Conservation (phyloP, 805 yeast species). For the Zygosaccharomyces lentus region DNA sequence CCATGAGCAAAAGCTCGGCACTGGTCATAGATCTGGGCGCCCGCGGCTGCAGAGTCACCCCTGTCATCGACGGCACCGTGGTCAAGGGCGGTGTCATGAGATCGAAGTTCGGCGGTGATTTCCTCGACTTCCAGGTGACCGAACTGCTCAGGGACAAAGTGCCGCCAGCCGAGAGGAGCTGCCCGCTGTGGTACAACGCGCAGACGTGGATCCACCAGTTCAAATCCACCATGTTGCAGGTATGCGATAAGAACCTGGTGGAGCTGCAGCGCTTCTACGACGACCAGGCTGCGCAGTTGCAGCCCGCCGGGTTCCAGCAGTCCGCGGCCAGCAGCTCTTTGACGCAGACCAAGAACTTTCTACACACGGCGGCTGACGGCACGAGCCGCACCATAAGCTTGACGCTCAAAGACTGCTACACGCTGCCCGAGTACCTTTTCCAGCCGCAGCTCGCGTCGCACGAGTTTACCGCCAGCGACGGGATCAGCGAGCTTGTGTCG, state of each 20-base stretch:
- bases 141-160: slow-evolving; percentile 3
- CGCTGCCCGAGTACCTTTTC: slow-evolving; percentile 28
- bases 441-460: slow-evolving; percentile 24
- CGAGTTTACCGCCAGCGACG: slow-evolving; percentile 21
- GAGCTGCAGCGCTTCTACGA: slow-evolving; percentile 25
- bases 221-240: slow-evolving; percentile 31
- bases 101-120: slow-evolving; percentile 81
- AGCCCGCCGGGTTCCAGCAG: slow-evolving; percentile 16
- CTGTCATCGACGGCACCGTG: slow-evolving; percentile 70
- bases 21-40: slow-evolving; percentile 79
- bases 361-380: slow-evolving; percentile 12
- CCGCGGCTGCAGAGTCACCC: slow-evolving; percentile 64
- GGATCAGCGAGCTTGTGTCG: slow-evolving; percentile 28
- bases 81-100: slow-evolving; percentile 60
- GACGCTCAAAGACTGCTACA: slow-evolving; percentile 26
- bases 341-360: slow-evolving; percentile 20
- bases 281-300: slow-evolving; percentile 25
- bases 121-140: slow-evolving; percentile 57
- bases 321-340: slow-evolving; percentile 22
- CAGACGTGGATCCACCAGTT: slow-evolving; percentile 33
- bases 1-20: slow-evolving; percentile 74
- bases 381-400: slow-evolving; percentile 21
- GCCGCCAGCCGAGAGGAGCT: slow-evolving; percentile 9
- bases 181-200: slow-evolving; percentile 25
- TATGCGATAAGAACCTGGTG: slow-evolving; percentile 24